These are phyloP conservation scores for Fusarium cicatricum DNA, from an alignment of 2,329 filamentous ascomycete species.

Conservation along the genomic window DNA sequence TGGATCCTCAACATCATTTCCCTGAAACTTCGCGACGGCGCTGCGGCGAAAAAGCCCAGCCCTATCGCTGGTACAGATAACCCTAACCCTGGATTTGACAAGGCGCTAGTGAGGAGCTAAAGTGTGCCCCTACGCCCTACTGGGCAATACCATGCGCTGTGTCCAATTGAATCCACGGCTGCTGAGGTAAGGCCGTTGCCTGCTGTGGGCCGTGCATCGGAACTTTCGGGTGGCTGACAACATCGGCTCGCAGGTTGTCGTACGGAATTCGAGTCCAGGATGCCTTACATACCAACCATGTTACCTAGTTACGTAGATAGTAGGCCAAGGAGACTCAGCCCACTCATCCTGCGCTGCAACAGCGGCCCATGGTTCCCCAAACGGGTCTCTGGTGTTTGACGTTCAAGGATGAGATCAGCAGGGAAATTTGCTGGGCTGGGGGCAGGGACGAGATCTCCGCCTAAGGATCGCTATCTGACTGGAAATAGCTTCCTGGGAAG, in stretches of 20 bases:
- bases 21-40: background rate
- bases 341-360: background rate
- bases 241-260: too few species aligned
- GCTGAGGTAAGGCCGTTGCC: too few species aligned
- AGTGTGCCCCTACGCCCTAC: constrained; percentile 17
- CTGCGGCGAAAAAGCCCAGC: background rate
- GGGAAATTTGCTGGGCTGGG: too few species aligned
- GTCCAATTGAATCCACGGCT: constrained; percentile 3
- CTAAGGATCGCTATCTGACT: background rate
- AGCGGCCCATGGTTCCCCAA: background rate
- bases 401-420: constrained; percentile 4
- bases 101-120: background rate
- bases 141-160: constrained; percentile 15
- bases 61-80: background rate
- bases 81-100: background rate
- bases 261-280: too few species aligned
- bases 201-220: constrained; percentile 10
- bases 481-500: constrained; percentile 13
- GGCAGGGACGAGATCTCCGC: background rate
- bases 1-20: background rate
- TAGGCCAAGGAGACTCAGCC: background rate
- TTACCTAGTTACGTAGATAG: too few species aligned
- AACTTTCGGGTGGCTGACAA: too few species aligned
- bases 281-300: too few species aligned
- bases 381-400: background rate